phyloP scores from a whole-genome alignment of 495 filamentous ascomycete genomes.

The Aspergillus kassunensis region DNA sequence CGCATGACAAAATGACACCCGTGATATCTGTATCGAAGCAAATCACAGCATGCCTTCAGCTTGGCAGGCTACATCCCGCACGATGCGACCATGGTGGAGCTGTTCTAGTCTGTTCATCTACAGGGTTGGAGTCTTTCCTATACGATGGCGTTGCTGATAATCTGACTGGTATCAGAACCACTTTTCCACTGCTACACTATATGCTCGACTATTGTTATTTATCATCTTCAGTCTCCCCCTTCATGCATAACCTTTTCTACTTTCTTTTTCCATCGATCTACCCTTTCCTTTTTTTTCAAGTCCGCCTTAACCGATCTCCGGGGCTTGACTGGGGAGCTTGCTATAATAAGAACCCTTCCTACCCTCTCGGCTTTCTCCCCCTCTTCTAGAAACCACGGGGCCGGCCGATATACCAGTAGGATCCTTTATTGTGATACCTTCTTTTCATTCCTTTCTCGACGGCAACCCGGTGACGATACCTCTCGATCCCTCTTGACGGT shows the following conservation, averaged over 20 bases:
- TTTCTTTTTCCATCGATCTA: constrained; percentile 8
- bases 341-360: not conserved
- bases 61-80: constrained; percentile 7
- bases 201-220: constrained; percentile 24
- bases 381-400: not conserved
- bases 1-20: too few relatives aligned
- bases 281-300: constrained; percentile 2
- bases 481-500: too few relatives aligned
- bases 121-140: constrained; percentile 16
- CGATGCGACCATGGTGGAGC: constrained; percentile 20
- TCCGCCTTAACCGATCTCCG: not conserved
- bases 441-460: constrained; percentile 11
- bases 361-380: not conserved
- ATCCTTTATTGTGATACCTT: constrained; percentile 10
- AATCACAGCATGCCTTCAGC: too few relatives aligned
- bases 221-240: constrained; percentile 15
- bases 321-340: constrained; percentile 6
- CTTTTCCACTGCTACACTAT: constrained; percentile 10
- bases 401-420: constrained; percentile 11
- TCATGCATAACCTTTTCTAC: constrained; percentile 6
- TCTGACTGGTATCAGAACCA: constrained; percentile 22
- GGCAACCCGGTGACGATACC: constrained; percentile 5
- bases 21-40: not conserved
- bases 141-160: constrained; percentile 9
- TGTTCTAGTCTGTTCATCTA: constrained; percentile 2